A percentile compares a stretch with the other conserved stretches of the same genome.
Evolutionary conservation across 1,284 basidiomycete species (phyloP).

Genomic region (Cystobasidium sp.): DNA sequence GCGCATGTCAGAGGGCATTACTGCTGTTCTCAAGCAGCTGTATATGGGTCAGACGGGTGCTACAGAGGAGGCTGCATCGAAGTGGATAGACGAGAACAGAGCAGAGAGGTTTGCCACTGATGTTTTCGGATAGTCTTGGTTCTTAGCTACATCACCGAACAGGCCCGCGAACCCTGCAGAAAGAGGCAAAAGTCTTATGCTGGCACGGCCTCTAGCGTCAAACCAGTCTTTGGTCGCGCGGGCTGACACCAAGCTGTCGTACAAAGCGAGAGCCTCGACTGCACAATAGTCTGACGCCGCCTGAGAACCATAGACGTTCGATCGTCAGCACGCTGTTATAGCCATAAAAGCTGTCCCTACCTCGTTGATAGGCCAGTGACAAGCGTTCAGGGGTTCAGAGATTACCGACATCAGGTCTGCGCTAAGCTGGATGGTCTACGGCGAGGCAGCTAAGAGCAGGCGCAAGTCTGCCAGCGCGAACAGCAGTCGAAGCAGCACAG

Average conservation of each 20-base stretch:
- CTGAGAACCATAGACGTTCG: too few species aligned
- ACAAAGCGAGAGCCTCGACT: too few species aligned
- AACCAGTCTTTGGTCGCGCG: too few species aligned
- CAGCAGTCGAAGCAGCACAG: conserved; percentile 37
- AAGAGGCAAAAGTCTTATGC: too few species aligned
- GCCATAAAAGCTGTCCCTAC: too few species aligned
- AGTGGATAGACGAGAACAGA: conserved; percentile 1
- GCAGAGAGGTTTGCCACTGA: not conserved
- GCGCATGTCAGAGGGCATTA: not conserved
- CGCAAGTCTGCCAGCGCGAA: conserved; percentile 52
- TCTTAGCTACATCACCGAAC: too few species aligned
- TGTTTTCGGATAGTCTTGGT: not conserved
- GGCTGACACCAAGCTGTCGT: too few species aligned
- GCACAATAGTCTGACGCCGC: too few species aligned
- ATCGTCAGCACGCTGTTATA: too few species aligned
- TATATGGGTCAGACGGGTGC: not conserved
- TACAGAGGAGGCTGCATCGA: not conserved
- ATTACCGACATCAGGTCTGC: conserved; percentile 65
- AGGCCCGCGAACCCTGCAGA: too few species aligned
- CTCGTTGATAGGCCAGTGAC: conserved; percentile 3
- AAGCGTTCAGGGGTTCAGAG: conserved; percentile 66
- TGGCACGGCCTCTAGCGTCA: too few species aligned
- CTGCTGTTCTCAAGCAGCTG: not conserved
- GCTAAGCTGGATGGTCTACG: conserved; percentile 68
- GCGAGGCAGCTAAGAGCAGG: conserved; percentile 59